Evolutionary conservation across 2,329 filamentous ascomycete species (phyloP), one percentile per base, ranked within the genome.

Genomic region (Ascochyta fabae): DNA sequence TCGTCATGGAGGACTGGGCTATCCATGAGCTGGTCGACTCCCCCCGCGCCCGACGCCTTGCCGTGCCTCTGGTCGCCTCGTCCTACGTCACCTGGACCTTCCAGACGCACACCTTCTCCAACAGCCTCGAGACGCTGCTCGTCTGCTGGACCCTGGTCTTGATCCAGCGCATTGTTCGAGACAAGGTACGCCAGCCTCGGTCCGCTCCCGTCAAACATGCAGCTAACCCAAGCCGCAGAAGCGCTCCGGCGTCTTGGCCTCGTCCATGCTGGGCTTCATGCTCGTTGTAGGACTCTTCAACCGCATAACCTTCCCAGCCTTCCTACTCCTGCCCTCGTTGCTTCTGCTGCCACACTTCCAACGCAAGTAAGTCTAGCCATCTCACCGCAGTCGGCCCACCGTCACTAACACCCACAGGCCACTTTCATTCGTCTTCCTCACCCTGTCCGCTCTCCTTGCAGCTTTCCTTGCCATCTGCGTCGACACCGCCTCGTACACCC

Each of bases 51-150:
- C 88, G 92, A 60, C 86, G 86, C 65, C 81, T 89, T 51, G 91
- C 92, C 9, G 85, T 96, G 40, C 81, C 96, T 41, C 83, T 99
- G 53, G 90, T 97, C 58, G 92, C 94, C 41, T 98, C 94, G 26
- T 97, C 92, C 24, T 99, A 98, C 78, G 94, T 97, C 66, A 99
- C 95, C 43, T 99, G 95, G 94, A 97, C 94, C 40, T 96, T 94
- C 78, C 95, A 99, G 78, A 95, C 92, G 16, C 95, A 99, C 77
- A 98, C 95, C 12, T 98, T 99, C 76, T 98, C 94, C 60, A 99
- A 99, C 78, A 96, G 94, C 59, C 85, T 98, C 64, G 95, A 99
- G 80, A 98, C 95, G 3, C 81, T 99, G 66, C 84, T 94, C 46
- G 92, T 99, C 47, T 86, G 91, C 49, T 99, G 95, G 95, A 93